Evolutionary conservation across 306 rosid genomes (phyloP).

Genomic region (Ochetophila trinervis): DNA sequence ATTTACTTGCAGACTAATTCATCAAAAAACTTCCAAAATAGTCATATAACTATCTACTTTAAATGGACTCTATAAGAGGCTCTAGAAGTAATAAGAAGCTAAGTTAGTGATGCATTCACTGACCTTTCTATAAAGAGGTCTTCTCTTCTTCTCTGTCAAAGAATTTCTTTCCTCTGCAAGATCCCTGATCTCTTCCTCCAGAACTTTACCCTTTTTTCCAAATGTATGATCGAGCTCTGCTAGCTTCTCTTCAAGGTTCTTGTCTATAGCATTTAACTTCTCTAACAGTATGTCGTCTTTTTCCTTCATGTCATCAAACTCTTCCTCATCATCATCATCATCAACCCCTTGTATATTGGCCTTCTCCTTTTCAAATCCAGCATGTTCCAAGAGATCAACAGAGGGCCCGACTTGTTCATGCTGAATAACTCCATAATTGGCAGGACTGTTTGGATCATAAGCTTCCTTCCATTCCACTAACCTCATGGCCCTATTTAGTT

Average conservation of each 20-base stretch:
- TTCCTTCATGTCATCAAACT: slow-evolving; percentile 91
- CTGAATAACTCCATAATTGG: slow-evolving; percentile 72
- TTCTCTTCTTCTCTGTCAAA: slow-evolving; percentile 80
- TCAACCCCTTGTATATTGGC: slow-evolving; percentile 34
- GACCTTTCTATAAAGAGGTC: slow-evolving; percentile 81
- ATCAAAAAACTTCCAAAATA: background rate
- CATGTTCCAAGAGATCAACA: slow-evolving; percentile 43
- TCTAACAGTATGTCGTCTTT: slow-evolving; percentile 68
- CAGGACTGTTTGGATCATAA: slow-evolving; percentile 81
- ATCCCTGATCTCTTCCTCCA: slow-evolving; percentile 92
- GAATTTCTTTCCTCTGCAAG: slow-evolving; percentile 96
- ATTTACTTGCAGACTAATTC: background rate
- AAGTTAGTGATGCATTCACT: slow-evolving; percentile 13
- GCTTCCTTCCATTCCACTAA: slow-evolving; percentile 85
- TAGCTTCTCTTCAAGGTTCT: slow-evolving; percentile 78
- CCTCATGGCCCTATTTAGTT: slow-evolving; percentile 81
- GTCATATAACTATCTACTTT: background rate
- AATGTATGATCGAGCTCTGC: slow-evolving; percentile 83
- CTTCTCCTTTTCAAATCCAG: slow-evolving; percentile 54
- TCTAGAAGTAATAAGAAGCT: slow-evolving; percentile 8
- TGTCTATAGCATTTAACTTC: slow-evolving; percentile 79
- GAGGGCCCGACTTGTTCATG: slow-evolving; percentile 40
- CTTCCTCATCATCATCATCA: slow-evolving; percentile 52
- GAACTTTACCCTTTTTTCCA: slow-evolving; percentile 82
- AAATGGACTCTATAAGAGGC: background rate